Conservation (phyloP, 1,284 basidiomycete genomes). For the Leccinum solheimii region DNA sequence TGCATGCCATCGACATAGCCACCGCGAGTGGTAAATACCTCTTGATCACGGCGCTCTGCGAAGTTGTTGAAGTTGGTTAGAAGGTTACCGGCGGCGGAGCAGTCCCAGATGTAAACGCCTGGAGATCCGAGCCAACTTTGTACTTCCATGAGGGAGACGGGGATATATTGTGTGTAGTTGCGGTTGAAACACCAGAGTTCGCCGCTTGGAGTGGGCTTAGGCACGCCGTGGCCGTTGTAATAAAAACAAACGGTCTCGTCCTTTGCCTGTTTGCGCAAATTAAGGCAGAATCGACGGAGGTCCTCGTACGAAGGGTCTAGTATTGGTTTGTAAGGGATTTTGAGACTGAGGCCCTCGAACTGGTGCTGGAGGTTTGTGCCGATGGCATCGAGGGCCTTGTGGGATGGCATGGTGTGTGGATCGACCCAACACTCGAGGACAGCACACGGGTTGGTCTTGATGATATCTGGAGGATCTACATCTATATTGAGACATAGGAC, state of each 20-base stretch:
- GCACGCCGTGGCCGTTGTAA: conserved; percentile 98
- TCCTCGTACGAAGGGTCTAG: conserved; percentile 96
- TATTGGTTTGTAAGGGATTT: conserved; percentile 89
- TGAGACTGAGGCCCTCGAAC: conserved; percentile 92
- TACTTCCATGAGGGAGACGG: conserved; percentile 90
- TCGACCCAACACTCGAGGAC: conserved; percentile 98
- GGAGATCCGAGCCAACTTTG: conserved; percentile 93
- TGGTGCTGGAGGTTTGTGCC: conserved; percentile 93
- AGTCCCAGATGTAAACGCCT: conserved; percentile 98
- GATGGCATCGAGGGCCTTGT: conserved; percentile 88
- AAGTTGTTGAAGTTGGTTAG: conserved; percentile 90
- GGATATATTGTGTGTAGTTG: conserved; percentile 98
- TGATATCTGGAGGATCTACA: conserved; percentile 95
- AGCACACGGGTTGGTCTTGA: conserved; percentile 97
- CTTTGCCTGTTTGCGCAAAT: conserved; percentile 84
- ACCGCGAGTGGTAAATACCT: conserved; percentile 60
- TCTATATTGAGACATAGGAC: conserved; percentile 97
- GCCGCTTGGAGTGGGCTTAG: conserved; percentile 93
- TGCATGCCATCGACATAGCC: conserved; percentile 62
- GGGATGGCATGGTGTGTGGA: conserved; percentile 83
- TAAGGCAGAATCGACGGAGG: conserved; percentile 86
- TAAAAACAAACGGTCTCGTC: conserved; percentile 96
- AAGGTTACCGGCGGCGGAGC: conserved; percentile 93
- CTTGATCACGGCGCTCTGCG: conserved; percentile 83
- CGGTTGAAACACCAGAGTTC: conserved; percentile 99